These are phyloP conservation scores for Suillus subaureus DNA, from an alignment of 768 basidiomycete genomes.

Conservation along the genomic window DNA sequence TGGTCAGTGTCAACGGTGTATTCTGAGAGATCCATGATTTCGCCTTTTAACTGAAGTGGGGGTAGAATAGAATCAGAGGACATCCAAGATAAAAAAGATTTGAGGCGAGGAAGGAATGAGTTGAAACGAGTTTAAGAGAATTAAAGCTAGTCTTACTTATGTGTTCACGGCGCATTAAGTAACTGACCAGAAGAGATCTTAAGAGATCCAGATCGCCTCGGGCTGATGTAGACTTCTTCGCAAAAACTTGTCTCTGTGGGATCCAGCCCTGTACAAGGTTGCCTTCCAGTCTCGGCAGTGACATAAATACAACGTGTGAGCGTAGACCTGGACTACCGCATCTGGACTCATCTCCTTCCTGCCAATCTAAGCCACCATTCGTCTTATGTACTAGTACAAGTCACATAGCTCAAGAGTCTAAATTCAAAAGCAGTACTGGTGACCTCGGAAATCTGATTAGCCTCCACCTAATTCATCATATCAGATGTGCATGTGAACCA, in stretches of 20 bases:
- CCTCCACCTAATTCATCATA: constrained; percentile 14
- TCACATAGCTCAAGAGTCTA: constrained; percentile 29
- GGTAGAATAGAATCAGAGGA: constrained; percentile 56
- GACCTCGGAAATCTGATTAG: constrained; percentile 39
- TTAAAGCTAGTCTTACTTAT: constrained; percentile 53
- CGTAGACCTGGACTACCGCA: constrained; percentile 24
- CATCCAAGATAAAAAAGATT: constrained; percentile 40
- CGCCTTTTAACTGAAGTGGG: constrained; percentile 67
- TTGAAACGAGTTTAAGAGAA: constrained; percentile 50
- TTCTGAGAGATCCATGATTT: constrained; percentile 79
- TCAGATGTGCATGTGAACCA: neutral
- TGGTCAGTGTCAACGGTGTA: constrained; percentile 73
- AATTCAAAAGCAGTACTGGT: constrained; percentile 34
- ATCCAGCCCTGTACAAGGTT: constrained; percentile 33
- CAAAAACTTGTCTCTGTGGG: constrained; percentile 36
- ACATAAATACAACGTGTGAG: constrained; percentile 39
- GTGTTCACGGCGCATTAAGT: constrained; percentile 66
- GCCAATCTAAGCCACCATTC: constrained; percentile 11
- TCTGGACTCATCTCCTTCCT: constrained; percentile 28
- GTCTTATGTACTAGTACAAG: neutral
- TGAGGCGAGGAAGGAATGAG: constrained; percentile 37
- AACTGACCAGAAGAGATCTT: constrained; percentile 39
- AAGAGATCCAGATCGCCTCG: constrained; percentile 52
- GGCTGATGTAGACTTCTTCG: constrained; percentile 33
- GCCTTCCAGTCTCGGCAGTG: constrained; percentile 38